Base-by-base conservation (phyloP, 495 filamentous ascomycete genomes). In the Lepraria neglecta region DNA sequence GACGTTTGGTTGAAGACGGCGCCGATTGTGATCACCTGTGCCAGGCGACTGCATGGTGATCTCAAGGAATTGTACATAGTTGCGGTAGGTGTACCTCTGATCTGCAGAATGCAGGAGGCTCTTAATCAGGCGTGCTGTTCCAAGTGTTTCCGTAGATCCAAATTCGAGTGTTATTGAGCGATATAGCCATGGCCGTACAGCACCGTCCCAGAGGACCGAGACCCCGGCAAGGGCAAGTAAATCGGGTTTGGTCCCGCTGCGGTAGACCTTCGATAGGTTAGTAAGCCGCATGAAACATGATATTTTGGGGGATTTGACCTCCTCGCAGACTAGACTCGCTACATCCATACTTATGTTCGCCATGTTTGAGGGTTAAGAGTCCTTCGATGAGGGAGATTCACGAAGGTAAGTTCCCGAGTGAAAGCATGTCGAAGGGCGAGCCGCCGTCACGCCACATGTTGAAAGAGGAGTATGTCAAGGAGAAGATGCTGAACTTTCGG, bases 141-240 rank as follows among this genome's bases (percentile, higher is more conserved):
- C 24, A 12, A 60, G 10, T 9, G 19, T 6, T 24, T 53, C 54
- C 45, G 19, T 40, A 7, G 17, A 3, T 9, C 19, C 58, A 27
- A 60, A 60, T 30, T 60, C 58, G 11, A 54, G 45, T 15, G 47
- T 54, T 14, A 53, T n/a, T 17, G 47, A 35, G n/a, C 58, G 28
- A 38, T 63, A 63, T 3, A 63, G 44, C 50, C 43, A 63, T 42
- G 51, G 47, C 30, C 11, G 31, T 15, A 43, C 28, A 9, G 54
- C 53, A n/a, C 17, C 42, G 15, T 63, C 27, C 51, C 55, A 57
- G 14, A 57, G 9, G 17, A 10, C 50, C 17, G 27, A 43, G 6
- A 42, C 38, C 45, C 10, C 15, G 14, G 54, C 35, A 7, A 57
- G 27, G 17, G 53, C 33, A 14, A 58, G 2, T 33, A 63, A 28